Evolutionary conservation across 768 basidiomycete genomes (phyloP).

Genomic region (Hortiboletus flavorubellus): DNA sequence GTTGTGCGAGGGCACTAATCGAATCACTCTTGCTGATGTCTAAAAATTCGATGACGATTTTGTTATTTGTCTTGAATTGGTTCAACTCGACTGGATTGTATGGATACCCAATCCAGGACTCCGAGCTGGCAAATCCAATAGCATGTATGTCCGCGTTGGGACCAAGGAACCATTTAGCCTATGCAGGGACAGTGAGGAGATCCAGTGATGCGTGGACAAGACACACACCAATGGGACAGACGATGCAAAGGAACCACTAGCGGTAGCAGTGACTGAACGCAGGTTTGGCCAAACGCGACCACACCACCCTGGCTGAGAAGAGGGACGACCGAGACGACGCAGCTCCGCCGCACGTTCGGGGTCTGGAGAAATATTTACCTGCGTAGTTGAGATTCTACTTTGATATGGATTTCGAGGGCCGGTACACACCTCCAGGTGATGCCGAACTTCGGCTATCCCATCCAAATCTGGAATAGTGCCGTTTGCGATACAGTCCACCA

Average conservation of each 20-base stretch:
- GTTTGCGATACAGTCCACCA: constrained; percentile 8
- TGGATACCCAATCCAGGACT: constrained; percentile 5
- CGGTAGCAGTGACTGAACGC: neutral
- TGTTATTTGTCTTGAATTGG: neutral
- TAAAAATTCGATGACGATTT: constrained; percentile 13
- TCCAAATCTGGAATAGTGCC: constrained; percentile 5
- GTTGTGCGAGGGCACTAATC: neutral
- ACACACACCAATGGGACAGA: neutral
- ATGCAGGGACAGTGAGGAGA: neutral
- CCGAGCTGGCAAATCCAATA: constrained; percentile 1
- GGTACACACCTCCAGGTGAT: neutral
- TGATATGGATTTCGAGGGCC: neutral
- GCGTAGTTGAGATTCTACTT: neutral
- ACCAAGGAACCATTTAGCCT: constrained; percentile 16
- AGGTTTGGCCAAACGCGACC: constrained; percentile 10
- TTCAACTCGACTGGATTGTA: constrained; percentile 9
- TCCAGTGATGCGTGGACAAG: too few species aligned
- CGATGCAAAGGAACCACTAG: constrained; percentile 15
- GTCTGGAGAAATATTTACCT: constrained; percentile 3
- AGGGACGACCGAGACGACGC: constrained; percentile 11
- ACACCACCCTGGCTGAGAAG: constrained; percentile 15
- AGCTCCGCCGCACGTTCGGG: constrained; percentile 9
- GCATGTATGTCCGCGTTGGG: neutral
- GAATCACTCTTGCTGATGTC: constrained; percentile 6
- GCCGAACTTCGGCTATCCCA: constrained; percentile 1